Percentiles rank a stretch among this genome's conserved stretches.
These are phyloP conservation scores for Nosema muscidifuracis DNA, from an alignment of 371 early-diverging fungal genomes.

Conservation along the genomic window DNA sequence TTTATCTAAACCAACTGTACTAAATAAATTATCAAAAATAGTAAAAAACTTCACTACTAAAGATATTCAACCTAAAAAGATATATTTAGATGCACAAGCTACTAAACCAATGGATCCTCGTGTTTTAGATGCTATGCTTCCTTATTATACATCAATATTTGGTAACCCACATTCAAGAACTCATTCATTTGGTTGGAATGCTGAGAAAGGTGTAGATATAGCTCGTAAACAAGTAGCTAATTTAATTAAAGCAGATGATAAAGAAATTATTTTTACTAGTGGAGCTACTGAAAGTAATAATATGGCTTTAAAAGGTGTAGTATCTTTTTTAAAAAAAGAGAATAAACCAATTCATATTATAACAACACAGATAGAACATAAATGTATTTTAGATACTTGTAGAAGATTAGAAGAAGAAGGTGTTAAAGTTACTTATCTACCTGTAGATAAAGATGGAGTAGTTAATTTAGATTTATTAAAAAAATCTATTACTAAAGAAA, in stretches of 20 bases:
- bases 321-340: slow-evolving; percentile 71
- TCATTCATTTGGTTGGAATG: slow-evolving; percentile 94
- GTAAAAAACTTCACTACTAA: too few relatives aligned
- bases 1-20: too few relatives aligned
- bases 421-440: slow-evolving; percentile 84
- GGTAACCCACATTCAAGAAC: slow-evolving; percentile 97
- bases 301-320: slow-evolving; percentile 86
- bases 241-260: slow-evolving; percentile 84
- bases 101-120: slow-evolving; percentile 94
- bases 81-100: slow-evolving; percentile 89
- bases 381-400: slow-evolving; percentile 96
- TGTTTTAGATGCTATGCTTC: slow-evolving; percentile 90
- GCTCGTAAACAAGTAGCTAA: slow-evolving; percentile 80
- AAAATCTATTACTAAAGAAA: slow-evolving; percentile 77
- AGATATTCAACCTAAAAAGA: slow-evolving; percentile 64
- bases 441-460: slow-evolving; percentile 76
- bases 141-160: slow-evolving; percentile 79
- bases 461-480: slow-evolving; percentile 69
- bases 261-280: slow-evolving; percentile 93
- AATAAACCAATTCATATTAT: slow-evolving; percentile 72
- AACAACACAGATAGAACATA: slow-evolving; percentile 96
- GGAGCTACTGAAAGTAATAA: slow-evolving; percentile 99
- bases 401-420: slow-evolving; percentile 88
- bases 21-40: too few relatives aligned
- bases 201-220: slow-evolving; percentile 82